Base-by-base conservation (phyloP, 2,329 filamentous ascomycete genomes). In the Aureobasidium musti region DNA sequence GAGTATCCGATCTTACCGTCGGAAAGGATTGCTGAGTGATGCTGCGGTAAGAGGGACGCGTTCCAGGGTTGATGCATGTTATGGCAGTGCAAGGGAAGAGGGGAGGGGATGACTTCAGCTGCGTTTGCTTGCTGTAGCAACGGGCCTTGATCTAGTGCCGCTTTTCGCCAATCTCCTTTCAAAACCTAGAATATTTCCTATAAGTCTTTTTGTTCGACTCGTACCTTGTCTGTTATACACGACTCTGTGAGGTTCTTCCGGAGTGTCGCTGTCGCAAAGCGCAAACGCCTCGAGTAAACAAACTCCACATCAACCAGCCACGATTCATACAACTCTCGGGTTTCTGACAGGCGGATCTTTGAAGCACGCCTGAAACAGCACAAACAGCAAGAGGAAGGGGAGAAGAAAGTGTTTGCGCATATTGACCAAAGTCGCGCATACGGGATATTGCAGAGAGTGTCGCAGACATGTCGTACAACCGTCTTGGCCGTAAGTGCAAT, bases 381-480 rank as follows among this genome's bases (percentile, higher is more conserved):
- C 43, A 64, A 64, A 53, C 61, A 43, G 5, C 23, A 54, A 41
- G 47, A 64, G 49, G 33, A 53, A 35, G 49, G 49, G 28, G 35
- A 53, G 19, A 54, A 53, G n/a, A 50, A 47, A n/a, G 19, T 30
- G n/a, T 10, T 50, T 30, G 57, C 57, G 43, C 23, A 39, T 52
- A 39, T 26, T 30, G 23, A 47, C 26, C 49, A 11, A 21, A 39
- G 17, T 41, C 47, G 59, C 45, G 45, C n/a, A 52, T 11, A 35
- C 49, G 35, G 49, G 17, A 37, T 23, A 43, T 45, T 21, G 47
- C 26, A 47, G n/a, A 50, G 30, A 66, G 28, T 23, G 37, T 59
- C 53, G 52, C 66, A 64, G 54, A 61, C 66, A 90, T 91, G 87
- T 86, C 87, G 76, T 91, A 91, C 81, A 90, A 91, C 82, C 87